A percentile compares a stretch with the other conserved stretches of the same genome.
Conservation (phyloP, 2,329 filamentous ascomycete genomes). For the Phaeomoniella chlamydospora region DNA sequence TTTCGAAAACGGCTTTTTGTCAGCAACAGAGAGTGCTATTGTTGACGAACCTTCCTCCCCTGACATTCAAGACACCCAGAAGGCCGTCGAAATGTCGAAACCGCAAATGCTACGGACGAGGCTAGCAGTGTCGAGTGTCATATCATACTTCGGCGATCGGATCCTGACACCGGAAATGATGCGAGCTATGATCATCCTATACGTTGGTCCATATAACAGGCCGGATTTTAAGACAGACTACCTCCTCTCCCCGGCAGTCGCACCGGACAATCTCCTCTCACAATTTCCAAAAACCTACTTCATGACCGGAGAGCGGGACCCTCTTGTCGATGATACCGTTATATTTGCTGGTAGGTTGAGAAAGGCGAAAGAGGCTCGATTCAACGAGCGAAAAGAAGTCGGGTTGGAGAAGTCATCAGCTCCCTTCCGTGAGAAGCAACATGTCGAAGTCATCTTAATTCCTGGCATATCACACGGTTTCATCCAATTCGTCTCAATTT, state of each 20-base stretch:
- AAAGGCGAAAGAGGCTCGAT: slow-evolving; percentile 52
- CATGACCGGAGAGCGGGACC: slow-evolving; percentile 86
- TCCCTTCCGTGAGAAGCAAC: slow-evolving; percentile 56
- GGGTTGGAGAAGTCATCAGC: slow-evolving; percentile 38
- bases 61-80: slow-evolving; percentile 10
- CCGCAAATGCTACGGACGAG: slow-evolving; percentile 54
- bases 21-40: slow-evolving; percentile 6
- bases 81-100: slow-evolving; percentile 18
- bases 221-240: slow-evolving; percentile 90
- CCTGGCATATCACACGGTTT: slow-evolving; percentile 90
- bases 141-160: slow-evolving; percentile 94
- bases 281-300: slow-evolving; percentile 93
- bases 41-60: slow-evolving; percentile 1
- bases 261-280: slow-evolving; percentile 68
- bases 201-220: slow-evolving; percentile 83
- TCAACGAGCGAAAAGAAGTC: slow-evolving; percentile 39
- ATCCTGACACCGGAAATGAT: slow-evolving; percentile 96
- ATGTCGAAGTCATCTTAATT: slow-evolving; percentile 69
- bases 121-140: slow-evolving; percentile 92
- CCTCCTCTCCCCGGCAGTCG: slow-evolving; percentile 75
- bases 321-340: slow-evolving; percentile 89
- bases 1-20: slow-evolving; percentile 14
- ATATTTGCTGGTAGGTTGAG: slow-evolving; percentile 86
- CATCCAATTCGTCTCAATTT: slow-evolving; percentile 76
- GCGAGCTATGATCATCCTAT: slow-evolving; percentile 96